Percentiles rank a stretch among this genome's conserved stretches.
phyloP scores from a whole-genome alignment of 192 early-diverging fungal species.

The Oehlia diaphana region DNA sequence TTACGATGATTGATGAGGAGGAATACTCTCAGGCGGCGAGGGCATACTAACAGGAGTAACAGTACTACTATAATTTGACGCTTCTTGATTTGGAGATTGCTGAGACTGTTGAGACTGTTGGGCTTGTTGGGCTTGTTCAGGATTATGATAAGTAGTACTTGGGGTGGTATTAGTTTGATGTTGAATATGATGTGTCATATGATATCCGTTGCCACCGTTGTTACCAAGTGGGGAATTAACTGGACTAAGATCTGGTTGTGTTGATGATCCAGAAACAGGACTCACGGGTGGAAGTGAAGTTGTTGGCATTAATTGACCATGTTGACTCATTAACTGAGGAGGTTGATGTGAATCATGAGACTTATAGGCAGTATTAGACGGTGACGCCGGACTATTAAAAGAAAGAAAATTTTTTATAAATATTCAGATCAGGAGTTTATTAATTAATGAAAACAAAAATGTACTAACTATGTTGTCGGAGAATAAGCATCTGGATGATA shows the following conservation, averaged over 20 bases:
- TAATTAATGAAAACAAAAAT: not conserved
- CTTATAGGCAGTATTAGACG: conserved; percentile 12
- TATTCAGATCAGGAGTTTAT: not conserved
- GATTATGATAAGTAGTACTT: conserved; percentile 21
- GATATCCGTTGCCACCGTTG: conserved; percentile 21
- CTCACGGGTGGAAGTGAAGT: conserved; percentile 18
- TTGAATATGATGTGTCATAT: conserved; percentile 26
- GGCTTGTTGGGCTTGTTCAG: conserved; percentile 22
- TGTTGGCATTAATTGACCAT: conserved; percentile 26
- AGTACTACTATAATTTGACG: conserved; percentile 22
- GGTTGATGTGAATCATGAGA: not conserved
- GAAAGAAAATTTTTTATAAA: not conserved
- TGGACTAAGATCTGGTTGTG: conserved; percentile 24
- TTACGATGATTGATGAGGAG: conserved; percentile 17
- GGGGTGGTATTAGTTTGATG: not conserved
- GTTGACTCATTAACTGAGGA: conserved; percentile 7
- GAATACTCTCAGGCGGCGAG: conserved; percentile 27
- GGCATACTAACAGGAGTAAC: conserved; percentile 23
- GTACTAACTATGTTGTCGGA: conserved; percentile 21
- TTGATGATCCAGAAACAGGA: not conserved
- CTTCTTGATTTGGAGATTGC: conserved; percentile 21
- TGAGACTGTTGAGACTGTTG: not conserved
- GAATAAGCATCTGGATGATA: conserved; percentile 10
- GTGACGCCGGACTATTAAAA: conserved; percentile 1
- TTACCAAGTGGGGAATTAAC: conserved; percentile 17